A percentile compares a stretch with the other conserved stretches of the same genome.
phyloP scores from a whole-genome alignment of 1,139 yeast species.

The Insectozyma bohioensis region DNA sequence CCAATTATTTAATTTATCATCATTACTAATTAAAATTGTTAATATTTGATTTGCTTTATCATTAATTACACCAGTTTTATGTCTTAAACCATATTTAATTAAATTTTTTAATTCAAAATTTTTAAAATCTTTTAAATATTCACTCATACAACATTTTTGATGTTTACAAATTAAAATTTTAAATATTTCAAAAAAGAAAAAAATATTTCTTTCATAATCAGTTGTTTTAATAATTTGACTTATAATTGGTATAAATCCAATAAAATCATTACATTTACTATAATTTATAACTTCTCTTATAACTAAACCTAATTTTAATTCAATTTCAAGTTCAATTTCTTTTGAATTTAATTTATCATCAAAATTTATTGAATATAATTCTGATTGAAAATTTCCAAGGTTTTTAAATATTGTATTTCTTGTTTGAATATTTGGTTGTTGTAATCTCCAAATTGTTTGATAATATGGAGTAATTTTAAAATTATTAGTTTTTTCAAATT shows the following conservation, averaged over 20 bases:
- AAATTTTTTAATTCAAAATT: conserved; percentile 26
- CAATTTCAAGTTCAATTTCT: conserved; percentile 18
- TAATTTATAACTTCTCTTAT: conserved; percentile 22
- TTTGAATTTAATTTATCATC: conserved; percentile 9
- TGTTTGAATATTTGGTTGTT: conserved; percentile 26
- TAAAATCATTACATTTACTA: conserved; percentile 30
- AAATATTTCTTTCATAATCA: conserved; percentile 7
- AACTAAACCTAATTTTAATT: conserved; percentile 25
- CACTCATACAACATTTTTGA: conserved; percentile 35
- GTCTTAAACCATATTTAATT: conserved; percentile 35
- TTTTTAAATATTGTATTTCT: conserved; percentile 30
- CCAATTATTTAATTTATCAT: conserved; percentile 22
- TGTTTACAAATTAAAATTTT: conserved; percentile 27
- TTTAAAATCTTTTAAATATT: conserved; percentile 23
- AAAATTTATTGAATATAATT: conserved; percentile 19
- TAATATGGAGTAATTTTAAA: not conserved
- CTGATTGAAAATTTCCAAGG: conserved; percentile 25
- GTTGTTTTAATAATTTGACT: conserved; percentile 32
- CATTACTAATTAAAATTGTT: conserved; percentile 15
- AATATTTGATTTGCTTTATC: conserved; percentile 25
- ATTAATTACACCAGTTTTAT: conserved; percentile 19
- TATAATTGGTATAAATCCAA: conserved; percentile 34
- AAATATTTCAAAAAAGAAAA: conserved; percentile 25
- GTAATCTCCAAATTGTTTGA: conserved; percentile 20
- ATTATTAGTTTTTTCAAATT: conserved; percentile 6